A percentile compares a stretch with the other conserved stretches of the same genome.
phyloP scores from a whole-genome alignment of 2,329 filamentous ascomycete genomes.

The Drechslerella coelobrocha region DNA sequence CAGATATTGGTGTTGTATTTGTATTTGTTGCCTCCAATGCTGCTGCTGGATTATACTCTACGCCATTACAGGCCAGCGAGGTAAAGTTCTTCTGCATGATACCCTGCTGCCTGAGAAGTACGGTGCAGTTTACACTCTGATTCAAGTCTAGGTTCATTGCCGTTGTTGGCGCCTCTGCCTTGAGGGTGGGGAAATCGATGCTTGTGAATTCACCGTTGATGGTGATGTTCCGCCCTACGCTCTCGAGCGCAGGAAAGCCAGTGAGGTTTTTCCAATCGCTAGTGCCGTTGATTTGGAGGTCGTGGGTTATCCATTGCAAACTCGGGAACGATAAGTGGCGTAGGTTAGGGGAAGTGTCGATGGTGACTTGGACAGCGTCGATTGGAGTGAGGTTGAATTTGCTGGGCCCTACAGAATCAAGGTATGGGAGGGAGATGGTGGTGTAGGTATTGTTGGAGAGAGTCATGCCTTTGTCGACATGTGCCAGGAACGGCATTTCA shows the following conservation, averaged over 20 bases:
- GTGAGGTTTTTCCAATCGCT: conserved; percentile 3
- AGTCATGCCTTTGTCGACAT: background rate
- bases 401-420: background rate
- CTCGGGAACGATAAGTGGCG: conserved; percentile 10
- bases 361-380: conserved; percentile 1
- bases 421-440: background rate
- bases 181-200: conserved; percentile 13
- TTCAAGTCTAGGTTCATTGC: conserved; percentile 3
- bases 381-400: background rate
- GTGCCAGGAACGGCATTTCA: background rate
- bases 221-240: background rate
- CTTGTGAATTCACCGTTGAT: conserved; percentile 17
- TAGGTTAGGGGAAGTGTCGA: background rate
- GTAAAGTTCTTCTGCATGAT: background rate
- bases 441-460: conserved; percentile 4
- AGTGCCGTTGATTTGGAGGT: conserved; percentile 6
- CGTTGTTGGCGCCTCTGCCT: background rate
- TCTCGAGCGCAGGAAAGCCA: conserved; percentile 9
- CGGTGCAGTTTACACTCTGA: background rate
- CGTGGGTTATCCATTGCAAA: background rate
- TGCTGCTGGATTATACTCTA: background rate
- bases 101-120: background rate
- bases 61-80: background rate
- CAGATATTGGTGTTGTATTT: background rate
- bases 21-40: background rate